phyloP scores from a whole-genome alignment of 768 basidiomycete genomes.

The Daedaleopsis sinensis region DNA sequence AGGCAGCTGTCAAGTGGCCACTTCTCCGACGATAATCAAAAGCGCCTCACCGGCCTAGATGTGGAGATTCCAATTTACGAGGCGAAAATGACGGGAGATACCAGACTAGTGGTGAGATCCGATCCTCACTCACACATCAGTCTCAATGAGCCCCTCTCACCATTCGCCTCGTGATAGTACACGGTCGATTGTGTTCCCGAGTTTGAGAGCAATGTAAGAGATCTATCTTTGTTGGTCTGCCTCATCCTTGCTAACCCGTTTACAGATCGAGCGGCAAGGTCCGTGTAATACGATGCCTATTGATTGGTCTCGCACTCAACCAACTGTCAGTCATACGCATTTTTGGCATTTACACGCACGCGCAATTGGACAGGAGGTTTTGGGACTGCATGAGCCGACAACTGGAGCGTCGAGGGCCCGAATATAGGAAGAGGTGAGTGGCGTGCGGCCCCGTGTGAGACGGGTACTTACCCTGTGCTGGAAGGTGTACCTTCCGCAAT shows the following conservation, averaged over 20 bases:
- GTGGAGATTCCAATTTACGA: constrained; percentile 63
- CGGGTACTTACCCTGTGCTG: neutral
- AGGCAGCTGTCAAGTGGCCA: constrained; percentile 73
- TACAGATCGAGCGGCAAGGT: neutral
- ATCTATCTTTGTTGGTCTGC: neutral
- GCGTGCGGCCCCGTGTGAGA: neutral
- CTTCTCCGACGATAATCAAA: constrained; percentile 72
- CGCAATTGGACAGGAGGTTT: constrained; percentile 43
- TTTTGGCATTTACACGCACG: constrained; percentile 53
- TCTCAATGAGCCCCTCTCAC: constrained; percentile 21
- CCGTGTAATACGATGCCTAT: neutral
- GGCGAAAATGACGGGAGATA: constrained; percentile 59
- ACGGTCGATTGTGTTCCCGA: constrained; percentile 27
- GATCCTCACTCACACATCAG: constrained; percentile 13
- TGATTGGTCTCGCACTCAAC: no score
- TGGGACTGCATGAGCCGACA: constrained; percentile 50
- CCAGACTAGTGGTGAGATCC: constrained; percentile 27
- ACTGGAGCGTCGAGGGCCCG: constrained; percentile 44
- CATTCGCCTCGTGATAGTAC: constrained; percentile 21
- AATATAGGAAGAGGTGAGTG: constrained; percentile 53
- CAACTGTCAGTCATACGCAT: constrained; percentile 43
- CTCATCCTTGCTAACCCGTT: neutral
- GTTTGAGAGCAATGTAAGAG: constrained; percentile 21
- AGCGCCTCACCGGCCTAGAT: constrained; percentile 49
- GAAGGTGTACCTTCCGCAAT: constrained; percentile 49